phyloP scores from a whole-genome alignment of 441 rosid species.

The Isatis lusitanica region DNA sequence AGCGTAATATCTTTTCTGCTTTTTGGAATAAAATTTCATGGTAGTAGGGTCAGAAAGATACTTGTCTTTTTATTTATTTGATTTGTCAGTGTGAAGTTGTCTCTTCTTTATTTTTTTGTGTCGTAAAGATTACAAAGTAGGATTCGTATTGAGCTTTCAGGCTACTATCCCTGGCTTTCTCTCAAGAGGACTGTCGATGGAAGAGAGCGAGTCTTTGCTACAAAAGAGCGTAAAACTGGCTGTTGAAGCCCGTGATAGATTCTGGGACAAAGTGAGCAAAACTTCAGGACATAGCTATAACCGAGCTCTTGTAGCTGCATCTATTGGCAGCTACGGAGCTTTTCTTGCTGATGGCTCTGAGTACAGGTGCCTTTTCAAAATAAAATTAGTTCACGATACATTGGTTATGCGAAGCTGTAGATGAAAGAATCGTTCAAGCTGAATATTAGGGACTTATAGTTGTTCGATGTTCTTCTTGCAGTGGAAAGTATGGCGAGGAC shows the following conservation, averaged over 20 bases:
- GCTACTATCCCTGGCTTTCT: constrained; percentile 87
- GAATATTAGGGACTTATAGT: background rate
- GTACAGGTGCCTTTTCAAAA: constrained; percentile 52
- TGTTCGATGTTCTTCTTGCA: constrained; percentile 29
- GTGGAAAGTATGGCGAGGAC: constrained; percentile 68
- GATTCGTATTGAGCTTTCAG: constrained; percentile 35
- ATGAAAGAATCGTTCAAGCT: background rate
- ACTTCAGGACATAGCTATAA: constrained; percentile 51
- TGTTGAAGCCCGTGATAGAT: constrained; percentile 74
- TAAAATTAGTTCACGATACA: background rate
- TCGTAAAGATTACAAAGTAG: background rate
- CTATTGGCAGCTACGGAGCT: constrained; percentile 92
- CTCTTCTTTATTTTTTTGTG: background rate
- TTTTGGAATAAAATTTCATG: background rate
- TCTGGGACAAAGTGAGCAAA: constrained; percentile 58
- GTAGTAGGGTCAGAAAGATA: constrained; percentile 6
- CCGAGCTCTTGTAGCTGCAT: constrained; percentile 80
- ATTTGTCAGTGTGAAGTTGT: background rate
- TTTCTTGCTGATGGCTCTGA: constrained; percentile 96
- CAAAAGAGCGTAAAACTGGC: constrained; percentile 75
- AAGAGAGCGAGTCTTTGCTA: constrained; percentile 65
- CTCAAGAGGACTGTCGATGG: constrained; percentile 67
- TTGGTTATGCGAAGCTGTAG: background rate
- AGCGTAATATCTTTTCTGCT: background rate
- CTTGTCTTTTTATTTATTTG: background rate